Evolutionary conservation across 768 basidiomycete genomes (phyloP), one percentile per base, ranked within the genome.

Genomic region (Lactarius hengduanensis): DNA sequence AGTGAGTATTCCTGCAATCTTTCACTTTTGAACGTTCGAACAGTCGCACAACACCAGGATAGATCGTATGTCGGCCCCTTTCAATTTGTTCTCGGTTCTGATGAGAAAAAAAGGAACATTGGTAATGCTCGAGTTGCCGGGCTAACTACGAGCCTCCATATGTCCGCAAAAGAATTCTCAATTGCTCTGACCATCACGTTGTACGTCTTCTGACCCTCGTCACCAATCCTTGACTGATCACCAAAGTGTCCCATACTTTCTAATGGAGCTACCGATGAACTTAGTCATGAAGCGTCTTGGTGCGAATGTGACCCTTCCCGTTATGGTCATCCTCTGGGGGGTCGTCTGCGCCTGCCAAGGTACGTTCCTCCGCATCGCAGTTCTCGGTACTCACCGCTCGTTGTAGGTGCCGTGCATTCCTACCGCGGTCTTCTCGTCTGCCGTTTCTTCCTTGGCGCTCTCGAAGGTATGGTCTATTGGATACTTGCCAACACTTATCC

Each of bases 251-350:
- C 70, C 73, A 22, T 72, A 72, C 59, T 67, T 70, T 73, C 30
- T 71, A 4, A 70, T 72, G 36, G 76, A 72, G 50, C 54, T 73
- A 16, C 73, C 73, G n/a, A 69, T 71, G 54, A 76, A 75, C 64
- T 41, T 72, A 36, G 50, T 75, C 13, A 62, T 73, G 58, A 71
- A 81, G 76, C 61, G 80, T 78, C 72, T 80, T 56, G 83, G 86
- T 1, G 84, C 88, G 1, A 81, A 86, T n/a, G 79, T 84, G 63
- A 74, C 83, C 54, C 79, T 88, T 72, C 88, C 89, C 0, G 75
- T 83, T 0, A 84, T 89, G 81, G 74, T 89, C 59, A 80, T 83
- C 0, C 69, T 84, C 0, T 91, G 89, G 88, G 89, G 89, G 18
- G 54, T 88, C 22, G 80, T 86, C 13, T 80, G 83, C 11, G 80